Conservation (phyloP, 768 basidiomycete species). For the Suillus fuscotomentosus region DNA sequence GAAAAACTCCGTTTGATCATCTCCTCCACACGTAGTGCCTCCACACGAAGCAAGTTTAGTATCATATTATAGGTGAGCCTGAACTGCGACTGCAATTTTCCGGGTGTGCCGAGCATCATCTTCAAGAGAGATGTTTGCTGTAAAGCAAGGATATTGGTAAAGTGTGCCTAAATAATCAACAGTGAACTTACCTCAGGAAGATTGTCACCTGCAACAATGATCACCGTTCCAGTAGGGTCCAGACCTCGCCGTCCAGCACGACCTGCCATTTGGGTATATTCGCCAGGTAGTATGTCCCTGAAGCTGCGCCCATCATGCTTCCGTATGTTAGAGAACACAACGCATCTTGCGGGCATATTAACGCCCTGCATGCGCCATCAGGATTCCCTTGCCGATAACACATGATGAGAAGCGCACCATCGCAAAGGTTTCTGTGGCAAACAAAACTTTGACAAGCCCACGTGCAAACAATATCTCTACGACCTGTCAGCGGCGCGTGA, state of each 20-base stretch:
- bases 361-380: conserved; percentile 66
- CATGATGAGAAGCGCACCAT: conserved; percentile 59
- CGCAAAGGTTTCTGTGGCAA: conserved; percentile 98
- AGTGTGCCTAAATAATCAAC: not conserved
- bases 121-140: conserved; percentile 73
- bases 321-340: conserved; percentile 91
- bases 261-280: conserved; percentile 99
- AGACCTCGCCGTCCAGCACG: conserved; percentile 95
- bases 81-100: conserved; percentile 94
- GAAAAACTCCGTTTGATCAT: conserved; percentile 99
- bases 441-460: conserved; percentile 93
- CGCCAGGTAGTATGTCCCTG: conserved; percentile 86
- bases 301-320: conserved; percentile 96
- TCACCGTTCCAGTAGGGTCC: conserved; percentile 93
- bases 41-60: conserved; percentile 91
- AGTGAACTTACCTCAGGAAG: conserved; percentile 73
- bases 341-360: conserved; percentile 98
- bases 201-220: conserved; percentile 81
- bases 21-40: conserved; percentile 94
- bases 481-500: conserved; percentile 48
- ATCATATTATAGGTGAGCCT: conserved; percentile 99
- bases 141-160: not conserved
- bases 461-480: conserved; percentile 96
- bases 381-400: conserved; percentile 9
- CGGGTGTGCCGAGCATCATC: conserved; percentile 95